These are phyloP conservation scores for Phytophthora boehmeriae DNA, from an alignment of 352 stramenopile genomes.

Conservation along the genomic window DNA sequence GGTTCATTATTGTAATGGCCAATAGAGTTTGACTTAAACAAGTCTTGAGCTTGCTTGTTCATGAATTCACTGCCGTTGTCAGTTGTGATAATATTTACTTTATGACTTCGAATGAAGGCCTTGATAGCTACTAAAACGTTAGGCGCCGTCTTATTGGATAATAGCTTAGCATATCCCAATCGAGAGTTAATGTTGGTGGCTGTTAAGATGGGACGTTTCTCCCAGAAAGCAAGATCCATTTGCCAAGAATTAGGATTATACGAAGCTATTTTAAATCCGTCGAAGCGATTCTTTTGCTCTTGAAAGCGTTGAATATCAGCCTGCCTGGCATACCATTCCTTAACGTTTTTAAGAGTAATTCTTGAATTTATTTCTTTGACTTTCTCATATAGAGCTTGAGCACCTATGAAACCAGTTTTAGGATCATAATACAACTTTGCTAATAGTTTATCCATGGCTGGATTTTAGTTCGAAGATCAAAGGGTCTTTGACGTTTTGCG, in stretches of 20 bases:
- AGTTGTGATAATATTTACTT: conserved; percentile 29
- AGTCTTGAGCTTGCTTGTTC: conserved; percentile 26
- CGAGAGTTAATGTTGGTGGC: no score
- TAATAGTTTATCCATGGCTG: no score
- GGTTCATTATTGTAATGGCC: conserved; percentile 40
- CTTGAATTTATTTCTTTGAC: conserved; percentile 15
- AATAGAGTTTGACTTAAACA: conserved; percentile 29
- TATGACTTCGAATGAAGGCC: conserved; percentile 22
- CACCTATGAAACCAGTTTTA: no score
- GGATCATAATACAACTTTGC: no score
- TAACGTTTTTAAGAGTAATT: conserved; percentile 27
- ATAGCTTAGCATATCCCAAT: no score
- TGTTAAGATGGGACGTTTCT: no score
- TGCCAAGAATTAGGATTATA: conserved; percentile 28
- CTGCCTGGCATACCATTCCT: conserved; percentile 23
- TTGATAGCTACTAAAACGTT: conserved; percentile 33
- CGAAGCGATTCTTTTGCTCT: conserved; percentile 17
- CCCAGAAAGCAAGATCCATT: conserved; percentile 38
- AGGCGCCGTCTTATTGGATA: no score
- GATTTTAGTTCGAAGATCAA: no score
- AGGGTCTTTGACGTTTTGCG: no score
- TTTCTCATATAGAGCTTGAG: no score
- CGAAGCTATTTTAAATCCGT: conserved; percentile 1
- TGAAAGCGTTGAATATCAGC: conserved; percentile 24
- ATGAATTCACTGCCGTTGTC: conserved; percentile 43